phyloP scores from a whole-genome alignment of 495 filamentous ascomycete genomes.

The Bryoglossum gracile region DNA sequence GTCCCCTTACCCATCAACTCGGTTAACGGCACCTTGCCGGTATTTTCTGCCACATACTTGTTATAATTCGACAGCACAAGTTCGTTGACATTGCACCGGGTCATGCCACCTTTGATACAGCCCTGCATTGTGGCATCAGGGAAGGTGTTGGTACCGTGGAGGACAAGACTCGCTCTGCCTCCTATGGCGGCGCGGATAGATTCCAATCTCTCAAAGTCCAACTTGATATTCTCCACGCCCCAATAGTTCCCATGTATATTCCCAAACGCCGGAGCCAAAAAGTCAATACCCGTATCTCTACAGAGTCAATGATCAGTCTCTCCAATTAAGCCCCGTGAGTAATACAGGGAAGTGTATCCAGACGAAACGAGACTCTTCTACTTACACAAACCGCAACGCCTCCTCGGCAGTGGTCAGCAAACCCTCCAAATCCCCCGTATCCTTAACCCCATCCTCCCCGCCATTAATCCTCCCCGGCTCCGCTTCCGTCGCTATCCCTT shows the following conservation, averaged over 20 bases:
- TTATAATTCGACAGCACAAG: constrained; percentile 68
- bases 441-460: constrained; percentile 59
- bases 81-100: constrained; percentile 80
- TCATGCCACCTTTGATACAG: constrained; percentile 64
- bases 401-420: constrained; percentile 57
- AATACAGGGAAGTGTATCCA: no score
- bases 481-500: constrained; percentile 59
- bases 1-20: constrained; percentile 66
- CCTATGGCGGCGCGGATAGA: constrained; percentile 56
- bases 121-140: constrained; percentile 57
- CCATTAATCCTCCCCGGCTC: constrained; percentile 63
- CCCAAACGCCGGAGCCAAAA: constrained; percentile 62
- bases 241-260: constrained; percentile 68
- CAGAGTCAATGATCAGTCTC: no score
- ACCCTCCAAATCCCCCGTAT: constrained; percentile 55
- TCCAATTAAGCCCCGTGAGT: no score
- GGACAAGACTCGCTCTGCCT: constrained; percentile 55
- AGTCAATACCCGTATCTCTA: constrained; percentile 59
- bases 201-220: constrained; percentile 34
- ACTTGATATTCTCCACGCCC: constrained; percentile 23
- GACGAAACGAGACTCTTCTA: no score
- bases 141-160: constrained; percentile 76
- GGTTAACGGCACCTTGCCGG: constrained; percentile 57
- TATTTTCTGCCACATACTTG: constrained; percentile 57
- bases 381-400: constrained; percentile 53